Conservation (phyloP, 2,329 filamentous ascomycete genomes). For the Colletotrichum sp. region DNA sequence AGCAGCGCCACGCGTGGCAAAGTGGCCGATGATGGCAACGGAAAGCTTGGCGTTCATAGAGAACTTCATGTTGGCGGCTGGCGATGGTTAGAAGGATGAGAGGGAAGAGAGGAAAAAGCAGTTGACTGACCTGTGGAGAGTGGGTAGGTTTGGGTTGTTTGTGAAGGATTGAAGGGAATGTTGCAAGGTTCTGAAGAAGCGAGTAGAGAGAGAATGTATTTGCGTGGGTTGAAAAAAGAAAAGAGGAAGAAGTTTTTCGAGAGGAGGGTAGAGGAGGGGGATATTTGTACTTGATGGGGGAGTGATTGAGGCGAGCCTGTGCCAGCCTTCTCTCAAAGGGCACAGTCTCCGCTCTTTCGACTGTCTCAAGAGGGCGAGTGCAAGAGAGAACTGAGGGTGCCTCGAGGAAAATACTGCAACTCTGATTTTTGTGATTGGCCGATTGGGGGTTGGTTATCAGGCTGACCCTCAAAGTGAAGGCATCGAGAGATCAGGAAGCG, state of each 20-base stretch:
- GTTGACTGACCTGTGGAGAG: background rate
- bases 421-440: slow-evolving; percentile 1
- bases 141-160: background rate
- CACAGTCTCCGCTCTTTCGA: background rate
- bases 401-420: background rate
- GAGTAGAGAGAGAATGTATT: background rate
- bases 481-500: background rate
- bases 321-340: background rate
- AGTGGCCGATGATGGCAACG: background rate
- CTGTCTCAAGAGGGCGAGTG: background rate
- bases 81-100: background rate
- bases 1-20: background rate
- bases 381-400: background rate
- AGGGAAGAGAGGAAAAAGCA: background rate
- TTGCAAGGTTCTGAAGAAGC: background rate
- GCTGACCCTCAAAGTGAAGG: background rate
- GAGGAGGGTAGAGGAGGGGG: background rate
- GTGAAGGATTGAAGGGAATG: background rate
- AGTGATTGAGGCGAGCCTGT: background rate
- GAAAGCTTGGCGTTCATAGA: background rate
- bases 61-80: background rate
- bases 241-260: background rate
- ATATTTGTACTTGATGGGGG: background rate
- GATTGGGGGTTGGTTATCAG: background rate
- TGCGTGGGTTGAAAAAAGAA: background rate